Evolutionary conservation across 1,139 yeast genomes (phyloP), one percentile per base, ranked within the genome.

Genomic region (Taphrina confusa): DNA sequence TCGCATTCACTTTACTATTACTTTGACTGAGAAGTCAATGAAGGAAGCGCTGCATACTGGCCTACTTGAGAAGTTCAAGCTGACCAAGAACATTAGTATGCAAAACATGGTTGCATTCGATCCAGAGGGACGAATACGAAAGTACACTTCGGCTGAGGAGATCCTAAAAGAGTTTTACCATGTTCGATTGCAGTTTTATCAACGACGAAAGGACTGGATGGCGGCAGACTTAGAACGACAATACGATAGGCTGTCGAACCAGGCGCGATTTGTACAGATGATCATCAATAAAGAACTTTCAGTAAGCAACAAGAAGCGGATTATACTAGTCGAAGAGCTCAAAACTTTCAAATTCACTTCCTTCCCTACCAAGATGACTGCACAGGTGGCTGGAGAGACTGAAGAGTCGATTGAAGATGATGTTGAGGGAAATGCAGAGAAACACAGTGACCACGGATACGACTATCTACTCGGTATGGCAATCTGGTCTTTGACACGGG

Each of bases 81-180:
- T 94, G 61, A 76, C 82, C 11, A 78, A 90, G 0, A 76, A 85
- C 9, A 75, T 92, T 45, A 84, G 81, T 71, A 77, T 88, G 66
- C 80, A 84, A 57, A 94, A 94, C 71, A 90, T 94, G 96, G 96
- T 92, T 62, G 95, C 96, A 0, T 94, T 94, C 74, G 97, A 92
- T 74, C 82, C 96, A n/a, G 80, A 81, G 63, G 96, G 96, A 40
- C 82, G 94, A 68, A 88, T 94, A 66, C 88, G 87, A 70, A 87
- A 82, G 70, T 94, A 91, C 71, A 85, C 82, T 14, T 76, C 78
- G 56, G 86, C 87, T 1, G 80, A 82, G 65, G 95, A 90, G 60
- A 92, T 94, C 44, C 76, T 94, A 67, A 79, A 77, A 64, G 97
- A 92, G 67, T 94, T 86, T 72, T 94, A 84, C 71, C 86, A 79